phyloP scores from a whole-genome alignment of 2,329 filamentous ascomycete genomes.

The Colletotrichum brevisporum region DNA sequence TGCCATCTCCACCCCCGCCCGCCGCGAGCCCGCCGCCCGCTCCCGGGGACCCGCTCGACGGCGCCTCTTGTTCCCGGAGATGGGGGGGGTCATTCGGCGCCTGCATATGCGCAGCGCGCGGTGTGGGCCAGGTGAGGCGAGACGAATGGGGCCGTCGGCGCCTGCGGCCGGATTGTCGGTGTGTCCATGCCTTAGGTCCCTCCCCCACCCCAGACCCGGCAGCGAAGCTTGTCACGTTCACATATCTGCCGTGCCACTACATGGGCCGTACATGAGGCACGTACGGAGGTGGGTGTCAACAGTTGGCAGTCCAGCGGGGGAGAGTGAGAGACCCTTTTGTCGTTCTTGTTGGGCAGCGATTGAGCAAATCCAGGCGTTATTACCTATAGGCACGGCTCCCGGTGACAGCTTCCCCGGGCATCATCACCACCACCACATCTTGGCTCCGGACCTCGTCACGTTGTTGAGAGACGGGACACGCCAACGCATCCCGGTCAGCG shows the following conservation, averaged over 20 bases:
- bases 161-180: slow-evolving; percentile 36
- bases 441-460: slow-evolving; percentile 20
- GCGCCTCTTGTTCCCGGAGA: too few species aligned
- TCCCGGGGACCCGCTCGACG: too few species aligned
- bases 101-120: slow-evolving; percentile 15
- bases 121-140: slow-evolving; percentile 24
- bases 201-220: not conserved
- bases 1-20: too few species aligned
- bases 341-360: slow-evolving; percentile 33
- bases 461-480: slow-evolving; percentile 33
- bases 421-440: not conserved
- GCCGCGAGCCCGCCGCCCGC: too few species aligned
- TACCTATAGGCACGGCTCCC: not conserved
- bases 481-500: slow-evolving; percentile 16
- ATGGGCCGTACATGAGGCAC: too few species aligned
- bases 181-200: not conserved
- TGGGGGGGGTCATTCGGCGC: slow-evolving; percentile 21
- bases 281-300: not conserved
- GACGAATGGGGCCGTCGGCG: slow-evolving; percentile 7
- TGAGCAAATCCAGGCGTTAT: not conserved
- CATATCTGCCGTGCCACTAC: slow-evolving; percentile 20
- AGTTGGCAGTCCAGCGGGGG: not conserved
- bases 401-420: slow-evolving; percentile 6
- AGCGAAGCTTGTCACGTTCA: slow-evolving; percentile 20
- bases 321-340: not conserved